Conservation (phyloP, 371 early-diverging fungal genomes). For the Mortierella sp. region DNA sequence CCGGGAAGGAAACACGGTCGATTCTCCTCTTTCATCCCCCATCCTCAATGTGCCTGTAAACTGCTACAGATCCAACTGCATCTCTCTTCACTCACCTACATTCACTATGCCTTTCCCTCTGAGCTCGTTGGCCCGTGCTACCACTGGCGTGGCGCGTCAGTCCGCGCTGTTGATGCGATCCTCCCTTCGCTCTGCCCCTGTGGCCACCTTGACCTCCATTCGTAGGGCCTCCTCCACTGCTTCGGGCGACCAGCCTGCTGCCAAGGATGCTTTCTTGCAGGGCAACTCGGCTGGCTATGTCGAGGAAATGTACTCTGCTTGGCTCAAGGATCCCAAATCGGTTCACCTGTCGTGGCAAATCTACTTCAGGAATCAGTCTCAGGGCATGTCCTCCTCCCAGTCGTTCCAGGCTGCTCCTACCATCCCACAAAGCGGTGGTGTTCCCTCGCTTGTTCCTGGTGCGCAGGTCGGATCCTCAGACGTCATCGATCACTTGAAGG, state of each 20-base stretch:
- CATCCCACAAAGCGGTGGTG: slow-evolving; percentile 77
- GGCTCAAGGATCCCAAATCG: slow-evolving; percentile 88
- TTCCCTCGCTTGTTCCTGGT: slow-evolving; percentile 67
- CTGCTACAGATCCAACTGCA: not conserved
- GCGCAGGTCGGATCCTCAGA: slow-evolving; percentile 62
- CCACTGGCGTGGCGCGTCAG: slow-evolving; percentile 19
- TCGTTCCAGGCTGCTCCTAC: slow-evolving; percentile 88
- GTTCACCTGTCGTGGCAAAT: slow-evolving; percentile 98
- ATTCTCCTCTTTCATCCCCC: not conserved
- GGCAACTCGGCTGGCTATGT: slow-evolving; percentile 88
- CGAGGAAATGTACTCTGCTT: slow-evolving; percentile 96
- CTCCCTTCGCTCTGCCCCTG: slow-evolving; percentile 26
- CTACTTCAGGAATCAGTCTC: slow-evolving; percentile 92
- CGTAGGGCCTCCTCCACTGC: slow-evolving; percentile 29
- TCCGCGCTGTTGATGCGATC: slow-evolving; percentile 40
- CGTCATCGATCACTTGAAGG: slow-evolving; percentile 96
- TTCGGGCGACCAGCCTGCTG: slow-evolving; percentile 25
- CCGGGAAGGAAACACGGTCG: not conserved
- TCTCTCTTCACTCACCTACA: not conserved
- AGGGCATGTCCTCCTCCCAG: slow-evolving; percentile 74
- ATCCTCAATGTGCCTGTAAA: not conserved
- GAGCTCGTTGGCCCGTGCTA: slow-evolving; percentile 26
- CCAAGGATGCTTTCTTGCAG: slow-evolving; percentile 75
- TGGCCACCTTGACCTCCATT: slow-evolving; percentile 34
- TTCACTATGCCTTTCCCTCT: slow-evolving; percentile 45